Evolutionary conservation across 1,139 yeast species (phyloP).

Genomic region (Candida frijolesensis): DNA sequence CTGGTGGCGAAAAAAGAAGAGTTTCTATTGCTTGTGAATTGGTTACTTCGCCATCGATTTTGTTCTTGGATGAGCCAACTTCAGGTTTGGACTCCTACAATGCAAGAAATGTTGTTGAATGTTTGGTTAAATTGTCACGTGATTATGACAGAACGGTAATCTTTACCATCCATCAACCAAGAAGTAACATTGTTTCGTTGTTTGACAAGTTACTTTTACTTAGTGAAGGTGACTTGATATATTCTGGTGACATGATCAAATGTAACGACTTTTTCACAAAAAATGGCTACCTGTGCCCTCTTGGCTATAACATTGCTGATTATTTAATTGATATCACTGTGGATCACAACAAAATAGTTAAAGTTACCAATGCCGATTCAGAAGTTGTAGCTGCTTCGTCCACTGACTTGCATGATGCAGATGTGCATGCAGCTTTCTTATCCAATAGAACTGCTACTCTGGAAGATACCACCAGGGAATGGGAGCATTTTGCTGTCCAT

Average conservation of each 20-base stretch:
- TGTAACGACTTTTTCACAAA: conserved; percentile 73
- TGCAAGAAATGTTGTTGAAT: conserved; percentile 88
- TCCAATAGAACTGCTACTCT: conserved; percentile 32
- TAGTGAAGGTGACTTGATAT: conserved; percentile 83
- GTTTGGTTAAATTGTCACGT: conserved; percentile 76
- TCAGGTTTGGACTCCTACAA: conserved; percentile 93
- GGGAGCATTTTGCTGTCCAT: conserved; percentile 90
- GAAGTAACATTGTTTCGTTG: conserved; percentile 89
- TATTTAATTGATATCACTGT: conserved; percentile 89
- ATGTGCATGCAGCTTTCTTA: conserved; percentile 42
- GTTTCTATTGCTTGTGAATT: conserved; percentile 90
- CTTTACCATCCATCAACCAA: conserved; percentile 96
- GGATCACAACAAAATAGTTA: conserved; percentile 45
- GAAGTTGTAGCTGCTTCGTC: conserved; percentile 19
- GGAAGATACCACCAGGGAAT: conserved; percentile 71
- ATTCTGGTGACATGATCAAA: conserved; percentile 78
- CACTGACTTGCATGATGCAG: conserved; percentile 28
- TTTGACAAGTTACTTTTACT: conserved; percentile 81
- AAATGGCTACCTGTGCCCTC: conserved; percentile 82
- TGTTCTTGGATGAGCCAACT: conserved; percentile 88
- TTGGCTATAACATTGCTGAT: conserved; percentile 92
- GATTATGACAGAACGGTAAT: conserved; percentile 85
- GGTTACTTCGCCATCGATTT: conserved; percentile 80
- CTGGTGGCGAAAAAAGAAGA: conserved; percentile 91
- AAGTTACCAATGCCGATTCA: conserved; percentile 26